Conservation (phyloP, 352 stramenopile genomes). For the Pythium angustatum region DNA sequence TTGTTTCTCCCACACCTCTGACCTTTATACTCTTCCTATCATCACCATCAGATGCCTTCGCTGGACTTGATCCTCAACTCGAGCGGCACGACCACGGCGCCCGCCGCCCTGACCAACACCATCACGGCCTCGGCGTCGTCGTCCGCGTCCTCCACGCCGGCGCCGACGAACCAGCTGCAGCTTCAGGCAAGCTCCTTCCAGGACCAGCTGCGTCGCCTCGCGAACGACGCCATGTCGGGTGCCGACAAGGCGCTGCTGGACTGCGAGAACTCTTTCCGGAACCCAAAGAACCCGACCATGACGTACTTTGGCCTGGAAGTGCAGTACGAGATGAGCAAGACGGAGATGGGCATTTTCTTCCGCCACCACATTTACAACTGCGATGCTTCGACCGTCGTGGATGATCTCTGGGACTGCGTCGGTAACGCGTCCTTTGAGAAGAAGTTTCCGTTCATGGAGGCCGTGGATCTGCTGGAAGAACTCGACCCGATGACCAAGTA, state of each 20-base stretch:
- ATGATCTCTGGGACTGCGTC: constrained; percentile 79
- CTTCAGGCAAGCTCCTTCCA: constrained; percentile 80
- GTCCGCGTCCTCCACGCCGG: constrained; percentile 53
- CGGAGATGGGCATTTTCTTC: constrained; percentile 88
- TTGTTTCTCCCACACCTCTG: too few species aligned
- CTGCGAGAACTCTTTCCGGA: constrained; percentile 76
- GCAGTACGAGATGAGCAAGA: constrained; percentile 88
- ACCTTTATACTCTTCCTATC: too few species aligned
- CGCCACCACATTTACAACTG: constrained; percentile 83
- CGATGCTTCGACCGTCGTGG: constrained; percentile 62
- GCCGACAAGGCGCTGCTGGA: constrained; percentile 68
- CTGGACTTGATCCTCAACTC: constrained; percentile 85
- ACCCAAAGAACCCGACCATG: constrained; percentile 86
- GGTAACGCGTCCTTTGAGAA: constrained; percentile 77
- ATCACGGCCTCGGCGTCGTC: constrained; percentile 51
- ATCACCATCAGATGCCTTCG: constrained; percentile 71
- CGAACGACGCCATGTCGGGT: constrained; percentile 56
- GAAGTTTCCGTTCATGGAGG: constrained; percentile 83
- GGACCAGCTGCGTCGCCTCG: constrained; percentile 69
- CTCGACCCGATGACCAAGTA: constrained; percentile 82
- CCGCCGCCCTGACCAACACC: constrained; percentile 59
- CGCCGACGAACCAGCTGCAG: constrained; percentile 63
- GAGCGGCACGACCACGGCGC: constrained; percentile 58
- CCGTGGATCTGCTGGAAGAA: constrained; percentile 70
- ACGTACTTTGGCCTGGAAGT: constrained; percentile 88